Evolutionary conservation across 176 grass and related monocot genomes (phyloP).

Genomic region (Ensete ventricosum): DNA sequence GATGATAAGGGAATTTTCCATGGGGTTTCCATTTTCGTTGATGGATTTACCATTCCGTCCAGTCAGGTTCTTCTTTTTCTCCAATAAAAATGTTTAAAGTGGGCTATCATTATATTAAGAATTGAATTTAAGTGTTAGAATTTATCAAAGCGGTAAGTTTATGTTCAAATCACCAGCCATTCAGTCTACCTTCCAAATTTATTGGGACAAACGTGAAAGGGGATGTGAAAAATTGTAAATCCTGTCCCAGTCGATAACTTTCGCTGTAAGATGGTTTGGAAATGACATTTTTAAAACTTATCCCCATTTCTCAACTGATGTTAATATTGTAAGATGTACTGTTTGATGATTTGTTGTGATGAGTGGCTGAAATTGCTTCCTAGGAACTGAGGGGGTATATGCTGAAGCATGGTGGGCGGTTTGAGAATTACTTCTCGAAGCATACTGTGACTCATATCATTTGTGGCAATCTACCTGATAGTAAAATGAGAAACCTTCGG

Average conservation of each 20-base stretch:
- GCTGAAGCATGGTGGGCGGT: slow-evolving; percentile 75
- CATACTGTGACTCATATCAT: slow-evolving; percentile 74
- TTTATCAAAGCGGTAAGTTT: no score
- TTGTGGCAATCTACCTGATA: slow-evolving; percentile 62
- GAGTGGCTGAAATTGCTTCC: not conserved
- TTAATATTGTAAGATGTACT: not conserved
- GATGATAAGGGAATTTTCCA: slow-evolving; percentile 27
- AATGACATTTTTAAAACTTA: no score
- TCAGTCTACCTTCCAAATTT: no score
- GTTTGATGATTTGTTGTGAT: not conserved
- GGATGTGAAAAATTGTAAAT: no score
- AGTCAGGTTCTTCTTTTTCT: slow-evolving; percentile 30
- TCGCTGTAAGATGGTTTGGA: no score
- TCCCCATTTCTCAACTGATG: not conserved
- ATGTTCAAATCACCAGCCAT: no score
- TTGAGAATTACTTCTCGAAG: slow-evolving; percentile 89
- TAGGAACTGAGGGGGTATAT: slow-evolving; percentile 88
- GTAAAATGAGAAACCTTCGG: slow-evolving; percentile 83
- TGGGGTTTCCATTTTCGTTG: slow-evolving; percentile 59
- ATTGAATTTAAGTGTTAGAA: not conserved
- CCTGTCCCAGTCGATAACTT: no score
- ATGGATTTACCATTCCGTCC: slow-evolving; percentile 56
- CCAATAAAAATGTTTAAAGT: not conserved
- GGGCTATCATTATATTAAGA: not conserved
- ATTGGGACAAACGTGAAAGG: no score